Conservation (phyloP, 345 rosid species). For the thale cress (Arabidopsis thaliana) region DNA sequence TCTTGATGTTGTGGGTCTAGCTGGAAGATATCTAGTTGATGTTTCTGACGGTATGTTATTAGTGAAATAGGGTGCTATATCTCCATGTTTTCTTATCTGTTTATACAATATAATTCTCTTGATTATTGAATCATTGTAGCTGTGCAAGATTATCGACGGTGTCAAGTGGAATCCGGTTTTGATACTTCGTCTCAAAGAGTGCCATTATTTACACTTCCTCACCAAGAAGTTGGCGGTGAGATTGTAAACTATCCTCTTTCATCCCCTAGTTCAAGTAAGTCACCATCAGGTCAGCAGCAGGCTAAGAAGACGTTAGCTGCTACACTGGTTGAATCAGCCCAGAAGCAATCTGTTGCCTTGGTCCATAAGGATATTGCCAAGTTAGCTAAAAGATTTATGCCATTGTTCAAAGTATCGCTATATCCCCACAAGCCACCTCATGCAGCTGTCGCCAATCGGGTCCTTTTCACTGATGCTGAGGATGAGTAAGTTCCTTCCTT, state of each 20-base stretch:
- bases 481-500: constrained; percentile 76
- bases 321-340: constrained; percentile 78
- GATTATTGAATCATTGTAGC: constrained; percentile 57
- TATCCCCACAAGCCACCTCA: constrained; percentile 95
- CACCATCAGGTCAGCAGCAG: constrained; percentile 56
- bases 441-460: constrained; percentile 68
- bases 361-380: constrained; percentile 82
- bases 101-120: constrained; percentile 30
- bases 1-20: constrained; percentile 66
- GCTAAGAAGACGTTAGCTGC: constrained; percentile 84
- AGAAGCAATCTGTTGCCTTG: constrained; percentile 82
- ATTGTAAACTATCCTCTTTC: constrained; percentile 43
- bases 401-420: constrained; percentile 67
- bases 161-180: constrained; percentile 58
- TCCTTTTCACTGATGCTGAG: constrained; percentile 93
- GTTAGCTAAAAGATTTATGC: constrained; percentile 67
- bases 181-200: constrained; percentile 61
- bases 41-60: constrained; percentile 61
- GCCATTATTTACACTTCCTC: constrained; percentile 71
- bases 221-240: constrained; percentile 51
- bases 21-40: constrained; percentile 65
- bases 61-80: constrained; percentile 9
- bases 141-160: constrained; percentile 61
- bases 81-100: constrained; percentile 29
- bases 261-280: constrained; percentile 39